Conservation (phyloP, 352 stramenopile species). For the Pythium volutum region DNA sequence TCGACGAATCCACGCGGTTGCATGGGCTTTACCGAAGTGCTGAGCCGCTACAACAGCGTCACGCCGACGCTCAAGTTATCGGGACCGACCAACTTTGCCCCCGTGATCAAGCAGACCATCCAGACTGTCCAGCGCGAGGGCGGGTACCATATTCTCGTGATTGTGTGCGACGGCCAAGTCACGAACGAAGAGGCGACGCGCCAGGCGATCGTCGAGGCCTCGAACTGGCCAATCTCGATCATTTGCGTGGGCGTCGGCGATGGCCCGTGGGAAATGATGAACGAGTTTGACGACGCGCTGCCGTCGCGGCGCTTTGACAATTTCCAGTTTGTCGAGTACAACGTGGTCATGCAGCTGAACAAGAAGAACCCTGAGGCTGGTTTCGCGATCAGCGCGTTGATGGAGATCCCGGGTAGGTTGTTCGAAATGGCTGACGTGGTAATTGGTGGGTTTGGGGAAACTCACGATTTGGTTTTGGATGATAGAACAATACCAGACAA, state of each 20-base stretch:
- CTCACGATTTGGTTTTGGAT: background rate
- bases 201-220: constrained; percentile 63
- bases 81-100: constrained; percentile 63
- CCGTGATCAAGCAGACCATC: constrained; percentile 63
- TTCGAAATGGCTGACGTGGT: no score
- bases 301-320: constrained; percentile 73
- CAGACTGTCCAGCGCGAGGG: constrained; percentile 34
- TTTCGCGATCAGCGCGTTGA: constrained; percentile 69
- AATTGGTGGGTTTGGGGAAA: no score
- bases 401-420: constrained; percentile 66
- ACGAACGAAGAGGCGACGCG: constrained; percentile 57
- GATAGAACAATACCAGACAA: constrained; percentile 35
- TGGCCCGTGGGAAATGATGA: constrained; percentile 78
- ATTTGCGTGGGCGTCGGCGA: constrained; percentile 75
- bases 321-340: constrained; percentile 82
- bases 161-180: constrained; percentile 64
- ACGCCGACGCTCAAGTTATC: constrained; percentile 56
- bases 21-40: constrained; percentile 55
- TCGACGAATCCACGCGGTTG: constrained; percentile 33
- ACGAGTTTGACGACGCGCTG: constrained; percentile 69
- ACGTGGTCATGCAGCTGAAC: constrained; percentile 58
- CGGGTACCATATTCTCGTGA: constrained; percentile 76
- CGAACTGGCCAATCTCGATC: constrained; percentile 60
- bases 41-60: constrained; percentile 54
- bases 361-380: constrained; percentile 60